These are phyloP conservation scores for Picocystis sp. DNA, from an alignment of 163 green algal species.

Conservation along the genomic window DNA sequence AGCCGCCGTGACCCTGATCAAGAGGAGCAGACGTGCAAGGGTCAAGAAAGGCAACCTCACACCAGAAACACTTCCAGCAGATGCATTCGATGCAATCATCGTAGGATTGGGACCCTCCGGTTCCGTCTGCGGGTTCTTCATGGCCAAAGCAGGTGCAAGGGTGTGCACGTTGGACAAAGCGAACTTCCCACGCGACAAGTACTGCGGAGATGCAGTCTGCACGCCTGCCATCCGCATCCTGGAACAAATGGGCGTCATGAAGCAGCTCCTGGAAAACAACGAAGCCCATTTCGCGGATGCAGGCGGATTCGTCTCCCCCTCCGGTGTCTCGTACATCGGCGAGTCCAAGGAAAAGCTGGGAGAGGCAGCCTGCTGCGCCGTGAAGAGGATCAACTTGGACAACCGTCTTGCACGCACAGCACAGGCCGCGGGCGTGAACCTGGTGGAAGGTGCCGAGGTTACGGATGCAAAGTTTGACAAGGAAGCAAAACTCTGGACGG, in stretches of 20 bases:
- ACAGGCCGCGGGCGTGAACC: slow-evolving; percentile 34
- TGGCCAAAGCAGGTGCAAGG: slow-evolving; percentile 50
- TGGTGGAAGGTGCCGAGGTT: slow-evolving; percentile 71
- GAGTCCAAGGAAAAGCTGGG: slow-evolving; percentile 63
- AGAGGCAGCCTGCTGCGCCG: slow-evolving; percentile 54
- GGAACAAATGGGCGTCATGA: slow-evolving; percentile 40
- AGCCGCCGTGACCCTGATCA: too few species aligned
- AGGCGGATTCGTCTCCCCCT: slow-evolving; percentile 68
- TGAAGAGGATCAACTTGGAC: slow-evolving; percentile 77
- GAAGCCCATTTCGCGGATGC: slow-evolving; percentile 75
- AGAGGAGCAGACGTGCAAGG: too few species aligned
- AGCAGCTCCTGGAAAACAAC: slow-evolving; percentile 56
- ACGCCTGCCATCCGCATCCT: slow-evolving; percentile 66
- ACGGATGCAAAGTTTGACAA: slow-evolving; percentile 42
- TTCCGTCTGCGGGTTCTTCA: slow-evolving; percentile 47
- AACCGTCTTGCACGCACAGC: slow-evolving; percentile 43
- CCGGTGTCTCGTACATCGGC: slow-evolving; percentile 69
- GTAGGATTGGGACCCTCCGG: slow-evolving; percentile 69
- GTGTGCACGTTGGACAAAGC: slow-evolving; percentile 72
- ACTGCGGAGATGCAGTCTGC: slow-evolving; percentile 72
- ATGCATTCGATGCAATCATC: slow-evolving; percentile 64
- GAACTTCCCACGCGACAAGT: slow-evolving; percentile 39
- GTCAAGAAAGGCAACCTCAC: slow-evolving; percentile 27
- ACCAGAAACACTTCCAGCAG: slow-evolving; percentile 40
- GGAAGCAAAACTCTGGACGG: slow-evolving; percentile 54